Percentiles rank a stretch among this genome's conserved stretches.
phyloP scores from a whole-genome alignment of 371 early-diverging fungal species.

The Rhizopus sp. region DNA sequence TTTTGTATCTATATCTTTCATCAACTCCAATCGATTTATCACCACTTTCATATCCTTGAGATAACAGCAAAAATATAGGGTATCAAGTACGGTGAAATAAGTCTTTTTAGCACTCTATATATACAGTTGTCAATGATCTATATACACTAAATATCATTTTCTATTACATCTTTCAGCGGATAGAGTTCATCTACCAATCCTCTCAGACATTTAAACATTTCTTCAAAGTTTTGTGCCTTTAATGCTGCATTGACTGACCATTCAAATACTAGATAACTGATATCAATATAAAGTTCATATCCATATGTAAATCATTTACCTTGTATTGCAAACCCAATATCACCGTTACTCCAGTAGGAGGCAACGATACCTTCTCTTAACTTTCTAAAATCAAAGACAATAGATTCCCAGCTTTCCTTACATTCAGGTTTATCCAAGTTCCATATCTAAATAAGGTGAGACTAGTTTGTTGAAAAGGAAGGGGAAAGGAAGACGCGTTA shows the following conservation, averaged over 20 bases:
- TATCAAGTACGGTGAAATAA: slow-evolving; percentile 13
- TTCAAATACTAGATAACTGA: slow-evolving; percentile 17
- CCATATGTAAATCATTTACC: slow-evolving; percentile 6
- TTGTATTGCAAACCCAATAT: slow-evolving; percentile 18
- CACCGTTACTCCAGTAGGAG: slow-evolving; percentile 15
- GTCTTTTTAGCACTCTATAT: slow-evolving; percentile 1
- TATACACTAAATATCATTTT: neutral
- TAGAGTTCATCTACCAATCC: slow-evolving; percentile 19
- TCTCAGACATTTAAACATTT: slow-evolving; percentile 17
- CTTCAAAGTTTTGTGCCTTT: slow-evolving; percentile 20
- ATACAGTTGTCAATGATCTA: too few species aligned
- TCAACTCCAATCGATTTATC: neutral
- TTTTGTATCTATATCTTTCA: slow-evolving; percentile 5
- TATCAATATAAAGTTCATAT: neutral
- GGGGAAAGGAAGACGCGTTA: neutral
- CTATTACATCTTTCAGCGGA: slow-evolving; percentile 4
- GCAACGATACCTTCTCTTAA: slow-evolving; percentile 30
- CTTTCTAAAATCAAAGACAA: slow-evolving; percentile 20
- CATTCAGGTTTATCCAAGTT: slow-evolving; percentile 1
- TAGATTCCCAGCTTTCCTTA: slow-evolving; percentile 18
- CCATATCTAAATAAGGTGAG: neutral
- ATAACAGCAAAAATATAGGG: slow-evolving; percentile 13
- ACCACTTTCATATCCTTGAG: slow-evolving; percentile 1
- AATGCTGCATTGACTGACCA: slow-evolving; percentile 13
- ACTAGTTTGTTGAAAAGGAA: neutral